Percentiles rank a stretch among this genome's conserved stretches.
Conservation (phyloP, 331 rosid genomes). For the Spiraea crenata region DNA sequence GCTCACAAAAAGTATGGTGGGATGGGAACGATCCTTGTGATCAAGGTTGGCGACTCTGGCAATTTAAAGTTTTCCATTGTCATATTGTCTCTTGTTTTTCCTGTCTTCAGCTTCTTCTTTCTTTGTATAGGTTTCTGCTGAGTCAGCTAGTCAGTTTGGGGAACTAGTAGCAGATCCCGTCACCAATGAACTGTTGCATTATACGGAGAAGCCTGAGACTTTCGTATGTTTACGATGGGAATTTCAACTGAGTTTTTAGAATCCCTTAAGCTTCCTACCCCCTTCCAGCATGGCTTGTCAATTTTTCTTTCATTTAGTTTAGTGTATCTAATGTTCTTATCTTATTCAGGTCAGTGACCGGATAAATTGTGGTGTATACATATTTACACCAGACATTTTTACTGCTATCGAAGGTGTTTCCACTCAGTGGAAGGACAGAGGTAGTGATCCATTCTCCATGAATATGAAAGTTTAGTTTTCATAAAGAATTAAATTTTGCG, state of each 20-base stretch:
- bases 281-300: background rate
- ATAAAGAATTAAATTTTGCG: background rate
- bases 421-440: conserved; percentile 73
- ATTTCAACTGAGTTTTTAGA: background rate
- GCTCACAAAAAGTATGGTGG: conserved; percentile 84
- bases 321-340: conserved; percentile 16
- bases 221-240: conserved; percentile 53
- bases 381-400: conserved; percentile 84
- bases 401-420: conserved; percentile 76
- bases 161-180: conserved; percentile 88
- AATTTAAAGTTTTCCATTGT: conserved; percentile 8
- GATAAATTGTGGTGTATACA: conserved; percentile 88
- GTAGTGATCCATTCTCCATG: conserved; percentile 33
- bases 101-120: background rate
- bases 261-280: conserved; percentile 9
- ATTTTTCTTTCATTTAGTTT: conserved; percentile 9
- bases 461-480: background rate
- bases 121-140: conserved; percentile 73
- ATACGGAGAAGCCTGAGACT: conserved; percentile 95
- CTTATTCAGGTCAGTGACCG: conserved; percentile 73
- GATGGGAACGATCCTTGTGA: conserved; percentile 90
- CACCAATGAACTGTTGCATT: conserved; percentile 88
- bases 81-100: background rate
- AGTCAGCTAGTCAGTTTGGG: conserved; percentile 78
- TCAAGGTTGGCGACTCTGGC: conserved; percentile 53